Conservation (phyloP, 2,329 filamentous ascomycete species). For the Penicillium polonicum region DNA sequence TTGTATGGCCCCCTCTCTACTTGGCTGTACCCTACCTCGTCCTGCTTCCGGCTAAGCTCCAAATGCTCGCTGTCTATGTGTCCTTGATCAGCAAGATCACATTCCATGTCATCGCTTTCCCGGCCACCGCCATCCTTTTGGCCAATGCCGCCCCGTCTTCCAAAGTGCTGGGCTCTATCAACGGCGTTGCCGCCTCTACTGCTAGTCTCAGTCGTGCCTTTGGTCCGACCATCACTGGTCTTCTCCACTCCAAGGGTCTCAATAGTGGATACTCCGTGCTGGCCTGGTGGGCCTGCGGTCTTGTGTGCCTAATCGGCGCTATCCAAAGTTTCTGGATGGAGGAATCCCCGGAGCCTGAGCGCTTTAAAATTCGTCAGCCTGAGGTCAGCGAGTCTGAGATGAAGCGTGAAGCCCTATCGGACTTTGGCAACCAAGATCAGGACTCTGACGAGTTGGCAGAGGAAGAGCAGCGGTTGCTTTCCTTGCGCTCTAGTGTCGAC, state of each 20-base stretch:
- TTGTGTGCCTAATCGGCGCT: constrained; percentile 73
- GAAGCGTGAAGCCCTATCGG: constrained; percentile 25
- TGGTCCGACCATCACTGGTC: constrained; percentile 82
- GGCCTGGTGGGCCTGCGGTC: constrained; percentile 87
- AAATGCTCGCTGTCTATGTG: constrained; percentile 72
- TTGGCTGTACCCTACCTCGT: constrained; percentile 84
- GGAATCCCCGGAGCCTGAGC: constrained; percentile 53
- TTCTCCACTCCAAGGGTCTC: constrained; percentile 78
- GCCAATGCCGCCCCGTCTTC: constrained; percentile 84
- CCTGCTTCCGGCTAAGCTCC: constrained; percentile 69
- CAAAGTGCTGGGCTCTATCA: constrained; percentile 83
- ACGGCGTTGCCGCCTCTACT: constrained; percentile 86
- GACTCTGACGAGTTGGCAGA: constrained; percentile 28
- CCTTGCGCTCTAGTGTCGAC: constrained; percentile 37
- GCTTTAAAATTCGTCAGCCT: constrained; percentile 35
- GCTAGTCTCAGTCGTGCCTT: constrained; percentile 86
- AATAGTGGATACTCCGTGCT: constrained; percentile 79
- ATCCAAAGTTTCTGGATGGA: constrained; percentile 73
- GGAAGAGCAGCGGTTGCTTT: constrained; percentile 39
- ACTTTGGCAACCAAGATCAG: constrained; percentile 22
- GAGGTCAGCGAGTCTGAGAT: constrained; percentile 31
- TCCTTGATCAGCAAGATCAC: constrained; percentile 90
- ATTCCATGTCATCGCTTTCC: constrained; percentile 86
- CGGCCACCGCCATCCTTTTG: constrained; percentile 82
- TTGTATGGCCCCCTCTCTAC: constrained; percentile 86